phyloP scores from a whole-genome alignment of 2,329 filamentous ascomycete genomes.

The Rutstroemia sp. region DNA sequence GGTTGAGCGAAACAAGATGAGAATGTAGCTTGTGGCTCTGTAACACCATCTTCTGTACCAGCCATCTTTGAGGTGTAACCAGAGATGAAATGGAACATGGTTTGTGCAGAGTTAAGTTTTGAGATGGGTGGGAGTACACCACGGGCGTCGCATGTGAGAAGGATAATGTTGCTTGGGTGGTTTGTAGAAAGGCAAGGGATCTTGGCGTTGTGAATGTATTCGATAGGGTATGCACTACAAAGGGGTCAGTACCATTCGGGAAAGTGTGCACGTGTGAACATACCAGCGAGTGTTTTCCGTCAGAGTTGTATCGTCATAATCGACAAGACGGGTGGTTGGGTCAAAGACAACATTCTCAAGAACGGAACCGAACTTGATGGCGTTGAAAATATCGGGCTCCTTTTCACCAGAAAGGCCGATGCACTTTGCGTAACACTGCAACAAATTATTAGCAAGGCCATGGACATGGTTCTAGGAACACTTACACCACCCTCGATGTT shows the following conservation, averaged over 20 bases:
- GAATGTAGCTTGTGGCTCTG: conserved; percentile 97
- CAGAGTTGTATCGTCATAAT: conserved; percentile 91
- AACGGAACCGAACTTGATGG: conserved; percentile 94
- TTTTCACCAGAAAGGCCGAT: conserved; percentile 97
- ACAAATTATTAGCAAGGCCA: conserved; percentile 8
- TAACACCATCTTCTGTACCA: conserved; percentile 93
- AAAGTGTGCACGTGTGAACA: neutral
- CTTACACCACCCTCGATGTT: conserved; percentile 88
- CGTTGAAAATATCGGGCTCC: conserved; percentile 95
- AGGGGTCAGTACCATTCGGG: neutral
- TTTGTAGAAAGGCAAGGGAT: conserved; percentile 84
- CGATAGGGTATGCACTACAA: conserved; percentile 81
- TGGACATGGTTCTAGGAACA: conserved; percentile 1
- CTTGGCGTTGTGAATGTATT: conserved; percentile 98
- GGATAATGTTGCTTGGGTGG: conserved; percentile 95
- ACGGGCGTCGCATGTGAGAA: conserved; percentile 95
- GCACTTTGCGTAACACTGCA: conserved; percentile 89
- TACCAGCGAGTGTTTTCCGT: conserved; percentile 93
- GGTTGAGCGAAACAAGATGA: conserved; percentile 99
- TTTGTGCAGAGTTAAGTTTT: conserved; percentile 89
- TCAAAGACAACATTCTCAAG: conserved; percentile 99
- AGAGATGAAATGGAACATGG: conserved; percentile 99
- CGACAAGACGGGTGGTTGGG: conserved; percentile 77
- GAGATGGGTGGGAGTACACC: conserved; percentile 97
- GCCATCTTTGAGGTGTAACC: conserved; percentile 99